These are phyloP conservation scores for Coniochaeta ligniaria DNA, from an alignment of 2,329 filamentous ascomycete species.

Conservation along the genomic window DNA sequence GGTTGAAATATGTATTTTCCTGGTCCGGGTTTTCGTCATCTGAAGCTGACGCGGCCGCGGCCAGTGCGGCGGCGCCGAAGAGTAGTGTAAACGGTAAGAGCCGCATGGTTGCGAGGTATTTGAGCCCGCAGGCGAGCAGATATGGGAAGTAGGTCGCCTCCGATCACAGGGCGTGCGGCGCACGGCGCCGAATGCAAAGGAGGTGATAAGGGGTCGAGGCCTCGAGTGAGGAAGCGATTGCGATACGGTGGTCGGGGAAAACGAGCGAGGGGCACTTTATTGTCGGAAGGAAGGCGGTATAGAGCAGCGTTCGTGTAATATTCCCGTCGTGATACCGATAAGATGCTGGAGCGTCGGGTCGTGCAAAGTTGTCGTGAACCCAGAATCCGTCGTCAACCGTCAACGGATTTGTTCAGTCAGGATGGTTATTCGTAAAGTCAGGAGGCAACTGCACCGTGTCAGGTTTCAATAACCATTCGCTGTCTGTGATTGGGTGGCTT, in stretches of 20 bases:
- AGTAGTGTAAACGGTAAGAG: constrained; percentile 36
- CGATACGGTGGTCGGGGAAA: background rate
- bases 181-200: background rate
- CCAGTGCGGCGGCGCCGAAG: constrained; percentile 35
- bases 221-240: background rate
- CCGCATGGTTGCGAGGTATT: constrained; percentile 28
- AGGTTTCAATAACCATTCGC: background rate
- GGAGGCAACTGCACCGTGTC: background rate
- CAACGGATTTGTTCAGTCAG: background rate
- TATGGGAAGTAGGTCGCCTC: background rate
- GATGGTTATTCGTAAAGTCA: background rate
- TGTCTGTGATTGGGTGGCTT: background rate
- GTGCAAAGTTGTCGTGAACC: background rate
- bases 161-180: background rate
- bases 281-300: background rate
- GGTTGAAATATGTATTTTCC: constrained; percentile 56
- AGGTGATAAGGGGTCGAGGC: background rate
- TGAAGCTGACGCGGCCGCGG: constrained; percentile 26
- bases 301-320: background rate
- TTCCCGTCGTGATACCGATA: background rate
- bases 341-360: background rate
- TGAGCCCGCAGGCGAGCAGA: background rate
- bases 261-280: background rate
- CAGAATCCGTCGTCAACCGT: background rate
- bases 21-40: constrained; percentile 22